A percentile compares a stretch with the other conserved stretches of the same genome.
phyloP scores from a whole-genome alignment of 2,329 filamentous ascomycete genomes.

The Stachybotrys chartarum region DNA sequence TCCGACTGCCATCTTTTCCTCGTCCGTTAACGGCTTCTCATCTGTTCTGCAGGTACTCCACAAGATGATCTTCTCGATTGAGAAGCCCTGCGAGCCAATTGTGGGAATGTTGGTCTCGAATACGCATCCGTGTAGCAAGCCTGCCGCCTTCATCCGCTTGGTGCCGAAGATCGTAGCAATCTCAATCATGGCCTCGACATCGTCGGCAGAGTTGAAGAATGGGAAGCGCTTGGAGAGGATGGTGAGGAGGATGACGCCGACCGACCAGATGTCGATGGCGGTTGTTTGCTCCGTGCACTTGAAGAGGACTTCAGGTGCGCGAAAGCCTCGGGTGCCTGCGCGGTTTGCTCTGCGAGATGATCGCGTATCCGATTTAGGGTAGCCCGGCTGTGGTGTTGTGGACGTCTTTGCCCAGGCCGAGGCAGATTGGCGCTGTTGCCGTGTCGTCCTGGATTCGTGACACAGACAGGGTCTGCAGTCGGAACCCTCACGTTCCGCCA shows the following conservation, averaged over 20 bases:
- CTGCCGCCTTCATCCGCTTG: slow-evolving; percentile 75
- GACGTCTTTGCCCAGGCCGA: slow-evolving; percentile 50
- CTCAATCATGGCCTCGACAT: slow-evolving; percentile 95
- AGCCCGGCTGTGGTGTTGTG: slow-evolving; percentile 52
- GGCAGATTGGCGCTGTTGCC: slow-evolving; percentile 51
- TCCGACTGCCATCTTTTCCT: slow-evolving; percentile 65
- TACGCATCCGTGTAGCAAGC: slow-evolving; percentile 79
- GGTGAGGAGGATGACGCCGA: slow-evolving; percentile 93
- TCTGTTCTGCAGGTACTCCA: slow-evolving; percentile 83
- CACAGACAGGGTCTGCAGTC: slow-evolving; percentile 81
- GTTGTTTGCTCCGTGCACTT: slow-evolving; percentile 95
- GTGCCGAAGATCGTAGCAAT: slow-evolving; percentile 91
- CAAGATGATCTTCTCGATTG: slow-evolving; percentile 85
- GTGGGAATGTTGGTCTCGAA: slow-evolving; percentile 92
- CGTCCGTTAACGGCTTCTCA: slow-evolving; percentile 47
- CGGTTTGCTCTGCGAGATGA: slow-evolving; percentile 87
- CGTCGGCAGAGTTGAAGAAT: slow-evolving; percentile 98
- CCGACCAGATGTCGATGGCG: slow-evolving; percentile 95
- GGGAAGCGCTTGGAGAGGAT: slow-evolving; percentile 88
- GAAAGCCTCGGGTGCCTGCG: slow-evolving; percentile 90
- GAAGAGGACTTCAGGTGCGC: slow-evolving; percentile 90
- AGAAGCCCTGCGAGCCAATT: slow-evolving; percentile 77
- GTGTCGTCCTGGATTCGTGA: slow-evolving; percentile 54
- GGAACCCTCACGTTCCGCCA: slow-evolving; percentile 76
- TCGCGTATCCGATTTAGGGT: slow-evolving; percentile 83